Evolutionary conservation across 2,329 filamentous ascomycete genomes (phyloP).

Genomic region (Pestalotiopsis sp.): DNA sequence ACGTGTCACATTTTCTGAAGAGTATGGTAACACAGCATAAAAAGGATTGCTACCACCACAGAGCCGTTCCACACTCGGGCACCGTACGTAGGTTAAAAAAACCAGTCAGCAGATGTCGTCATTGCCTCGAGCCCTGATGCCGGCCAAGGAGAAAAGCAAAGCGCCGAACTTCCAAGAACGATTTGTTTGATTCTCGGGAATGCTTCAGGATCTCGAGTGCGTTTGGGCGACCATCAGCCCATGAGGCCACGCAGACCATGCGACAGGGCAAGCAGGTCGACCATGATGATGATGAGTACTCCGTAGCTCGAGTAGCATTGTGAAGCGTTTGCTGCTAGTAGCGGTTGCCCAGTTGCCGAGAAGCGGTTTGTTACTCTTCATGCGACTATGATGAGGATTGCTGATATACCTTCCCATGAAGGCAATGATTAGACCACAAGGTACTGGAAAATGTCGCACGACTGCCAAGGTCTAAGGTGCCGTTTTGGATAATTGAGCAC

Average conservation of each 20-base stretch:
- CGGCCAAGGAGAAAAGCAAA: not conserved
- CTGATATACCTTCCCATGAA: slow-evolving; percentile 5
- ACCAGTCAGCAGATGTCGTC: slow-evolving; percentile 5
- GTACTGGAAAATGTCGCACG: slow-evolving; percentile 4
- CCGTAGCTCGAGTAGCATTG: not conserved
- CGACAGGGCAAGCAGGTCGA: not conserved
- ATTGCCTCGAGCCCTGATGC: not conserved
- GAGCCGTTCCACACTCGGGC: not conserved
- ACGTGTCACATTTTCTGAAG: not conserved
- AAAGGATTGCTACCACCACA: not conserved
- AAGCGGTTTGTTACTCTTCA: not conserved
- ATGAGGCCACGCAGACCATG: not conserved
- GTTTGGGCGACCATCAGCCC: not conserved
- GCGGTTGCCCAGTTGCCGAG: not conserved
- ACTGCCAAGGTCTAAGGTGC: not conserved
- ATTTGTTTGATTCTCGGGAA: not conserved
- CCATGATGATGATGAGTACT: not conserved
- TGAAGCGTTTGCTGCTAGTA: not conserved
- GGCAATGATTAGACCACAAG: slow-evolving; percentile 6
- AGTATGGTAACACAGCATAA: not conserved
- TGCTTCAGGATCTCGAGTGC: not conserved
- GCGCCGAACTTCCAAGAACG: not conserved
- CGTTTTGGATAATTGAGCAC: not conserved
- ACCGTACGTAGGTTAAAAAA: not conserved
- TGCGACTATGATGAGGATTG: slow-evolving; percentile 10